Evolutionary conservation across 345 rosid genomes (phyloP), one percentile per base, ranked within the genome.

Genomic region (Stellera chamaejasme): DNA sequence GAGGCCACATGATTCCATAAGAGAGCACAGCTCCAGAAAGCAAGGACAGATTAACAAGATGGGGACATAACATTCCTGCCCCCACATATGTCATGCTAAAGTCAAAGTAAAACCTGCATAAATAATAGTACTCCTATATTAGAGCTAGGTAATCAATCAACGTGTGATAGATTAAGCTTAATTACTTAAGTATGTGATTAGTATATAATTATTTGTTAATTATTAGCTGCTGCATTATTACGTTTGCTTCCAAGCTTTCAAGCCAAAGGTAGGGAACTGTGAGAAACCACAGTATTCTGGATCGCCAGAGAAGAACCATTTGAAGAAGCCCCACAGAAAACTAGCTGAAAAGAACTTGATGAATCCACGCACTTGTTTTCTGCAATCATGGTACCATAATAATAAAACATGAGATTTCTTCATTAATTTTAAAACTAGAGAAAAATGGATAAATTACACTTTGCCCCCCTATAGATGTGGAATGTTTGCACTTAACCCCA

Each of bases 41-140:
- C 76, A 92, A 59, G 43, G 98, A 92, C 41, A 92, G 14, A 61
- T 92, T 92, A 66, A 88, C 98, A n/a, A 76, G 67, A 69, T 92
- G 97, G 42, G 96, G 70, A 64, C 96, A 90, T 9, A 92, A 84
- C 97, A 92, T 88, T 57, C 98, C 97, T 27, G 98, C 86, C 62
- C 98, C 98, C 6, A 86, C 83, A 43, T 44, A 92, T 4, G 98
- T 86, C 81, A 86, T 59, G 70, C 82, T 82, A 63, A 88, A 92
- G 66, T 92, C 97, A 48, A 86, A 92, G 80, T 52, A 92, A 71
- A 92, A 88, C 59, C 98, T 92, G 64, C 63, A 57, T 53, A 51
- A 36, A 14, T 1, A 28, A 32, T 28, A 12, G 28, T 16, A 2
- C 15, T 32, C 39, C 9, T 32, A 32, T 19, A 32, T 32, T 32